Conservation (phyloP, 1,284 basidiomycete genomes). For the Meira nashicola region DNA sequence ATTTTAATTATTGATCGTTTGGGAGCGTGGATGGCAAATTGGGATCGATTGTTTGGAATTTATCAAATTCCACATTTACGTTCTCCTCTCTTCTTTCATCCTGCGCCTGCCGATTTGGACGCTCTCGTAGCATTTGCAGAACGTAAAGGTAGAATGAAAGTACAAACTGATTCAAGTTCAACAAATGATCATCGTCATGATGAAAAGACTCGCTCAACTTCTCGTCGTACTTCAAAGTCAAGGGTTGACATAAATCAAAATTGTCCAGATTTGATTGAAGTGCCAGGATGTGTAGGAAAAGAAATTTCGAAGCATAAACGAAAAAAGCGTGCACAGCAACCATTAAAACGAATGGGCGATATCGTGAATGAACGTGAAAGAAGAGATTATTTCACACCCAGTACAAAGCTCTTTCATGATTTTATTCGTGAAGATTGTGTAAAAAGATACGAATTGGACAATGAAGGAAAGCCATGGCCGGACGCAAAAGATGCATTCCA, state of each 20-base stretch:
- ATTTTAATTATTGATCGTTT: slow-evolving; percentile 42
- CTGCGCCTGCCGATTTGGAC: slow-evolving; percentile 50
- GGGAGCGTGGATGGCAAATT: slow-evolving; percentile 37
- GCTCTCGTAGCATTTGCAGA: slow-evolving; percentile 48
- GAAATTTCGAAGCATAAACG: slow-evolving; percentile 52
- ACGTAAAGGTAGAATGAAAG: slow-evolving; percentile 6
- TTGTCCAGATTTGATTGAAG: slow-evolving; percentile 46
- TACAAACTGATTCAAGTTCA: not conserved
- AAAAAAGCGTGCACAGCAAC: slow-evolving; percentile 37
- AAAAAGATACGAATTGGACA: slow-evolving; percentile 26
- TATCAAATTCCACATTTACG: slow-evolving; percentile 46
- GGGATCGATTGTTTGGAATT: slow-evolving; percentile 30
- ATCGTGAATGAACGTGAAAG: slow-evolving; percentile 53
- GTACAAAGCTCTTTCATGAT: slow-evolving; percentile 41
- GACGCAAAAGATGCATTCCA: too few species aligned
- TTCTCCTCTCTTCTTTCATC: slow-evolving; percentile 55
- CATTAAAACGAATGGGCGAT: slow-evolving; percentile 14
- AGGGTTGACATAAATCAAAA: too few species aligned
- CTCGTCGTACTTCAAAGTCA: too few species aligned
- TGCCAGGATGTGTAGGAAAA: slow-evolving; percentile 51
- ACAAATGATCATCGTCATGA: slow-evolving; percentile 12
- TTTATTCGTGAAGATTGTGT: slow-evolving; percentile 38
- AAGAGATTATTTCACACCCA: slow-evolving; percentile 51
- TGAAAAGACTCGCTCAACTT: not conserved
- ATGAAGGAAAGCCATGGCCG: slow-evolving; percentile 12